phyloP scores from a whole-genome alignment of 208 protist species.

The Wallacemonas sp. region DNA sequence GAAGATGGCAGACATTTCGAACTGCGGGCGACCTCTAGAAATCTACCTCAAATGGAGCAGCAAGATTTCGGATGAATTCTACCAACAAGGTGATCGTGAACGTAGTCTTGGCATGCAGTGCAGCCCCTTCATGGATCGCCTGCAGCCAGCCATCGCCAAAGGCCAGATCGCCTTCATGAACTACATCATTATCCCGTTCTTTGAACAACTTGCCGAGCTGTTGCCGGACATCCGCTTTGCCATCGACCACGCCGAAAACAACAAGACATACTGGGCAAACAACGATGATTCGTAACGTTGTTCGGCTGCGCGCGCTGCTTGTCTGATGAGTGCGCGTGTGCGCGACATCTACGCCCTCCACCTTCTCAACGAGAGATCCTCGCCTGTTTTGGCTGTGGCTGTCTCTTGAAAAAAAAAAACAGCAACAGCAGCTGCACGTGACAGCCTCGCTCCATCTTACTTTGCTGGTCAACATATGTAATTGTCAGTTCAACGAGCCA shows the following conservation, averaged over 20 bases:
- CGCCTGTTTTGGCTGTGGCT: no score
- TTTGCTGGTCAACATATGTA: no score
- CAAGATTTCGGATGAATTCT: conserved; percentile 93
- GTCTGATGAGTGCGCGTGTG: no score
- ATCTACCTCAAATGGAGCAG: conserved; percentile 90
- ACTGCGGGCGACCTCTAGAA: conserved; percentile 86
- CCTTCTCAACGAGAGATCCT: no score
- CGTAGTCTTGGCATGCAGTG: conserved; percentile 71
- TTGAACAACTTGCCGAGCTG: conserved; percentile 81
- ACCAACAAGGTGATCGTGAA: conserved; percentile 92
- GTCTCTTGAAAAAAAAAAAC: no score
- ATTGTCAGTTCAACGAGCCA: no score
- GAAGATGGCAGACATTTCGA: conserved; percentile 95
- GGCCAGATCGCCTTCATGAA: conserved; percentile 93
- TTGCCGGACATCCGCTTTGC: conserved; percentile 85
- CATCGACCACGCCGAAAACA: conserved; percentile 70
- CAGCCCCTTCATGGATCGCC: conserved; percentile 94
- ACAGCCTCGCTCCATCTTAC: no score
- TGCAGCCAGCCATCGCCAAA: conserved; percentile 74
- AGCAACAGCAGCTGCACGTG: no score
- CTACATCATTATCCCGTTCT: conserved; percentile 90
- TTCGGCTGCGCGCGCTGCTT: no score
- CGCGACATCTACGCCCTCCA: no score
- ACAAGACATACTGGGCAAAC: conserved; percentile 81
- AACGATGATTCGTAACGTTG: conserved; percentile 49